Conservation (phyloP, 148 eudicot genomes). For the Diospyros lotus region DNA sequence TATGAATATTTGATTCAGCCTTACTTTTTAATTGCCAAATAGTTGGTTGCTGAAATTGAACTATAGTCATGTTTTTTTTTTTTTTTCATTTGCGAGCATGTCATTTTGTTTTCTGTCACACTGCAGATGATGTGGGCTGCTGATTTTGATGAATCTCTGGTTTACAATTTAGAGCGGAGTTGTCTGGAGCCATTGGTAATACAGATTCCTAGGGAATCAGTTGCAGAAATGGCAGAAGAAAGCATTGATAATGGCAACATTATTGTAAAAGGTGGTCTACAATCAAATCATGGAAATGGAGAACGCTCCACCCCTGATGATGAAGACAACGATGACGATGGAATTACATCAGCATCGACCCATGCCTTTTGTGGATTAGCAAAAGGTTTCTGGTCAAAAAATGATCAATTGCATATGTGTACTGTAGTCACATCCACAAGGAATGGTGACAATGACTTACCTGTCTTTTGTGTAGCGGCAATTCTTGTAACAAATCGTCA, state of each 20-base stretch:
- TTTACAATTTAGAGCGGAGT: conserved; percentile 54
- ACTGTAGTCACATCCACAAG: conserved; percentile 40
- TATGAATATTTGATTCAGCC: background rate
- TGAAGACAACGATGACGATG: conserved; percentile 22
- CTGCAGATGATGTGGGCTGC: conserved; percentile 99
- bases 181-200: conserved; percentile 73
- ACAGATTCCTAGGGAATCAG: conserved; percentile 55
- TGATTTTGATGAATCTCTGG: conserved; percentile 79
- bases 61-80: background rate
- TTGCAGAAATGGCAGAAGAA: conserved; percentile 49
- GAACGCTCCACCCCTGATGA: conserved; percentile 41
- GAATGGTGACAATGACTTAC: conserved; percentile 74
- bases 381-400: conserved; percentile 74
- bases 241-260: conserved; percentile 30
- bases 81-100: background rate
- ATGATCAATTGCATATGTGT: conserved; percentile 46
- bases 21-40: background rate
- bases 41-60: background rate
- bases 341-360: conserved; percentile 42
- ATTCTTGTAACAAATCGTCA: conserved; percentile 79
- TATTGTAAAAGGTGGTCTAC: conserved; percentile 41
- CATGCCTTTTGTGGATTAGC: conserved; percentile 88
- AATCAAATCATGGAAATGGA: conserved; percentile 34
- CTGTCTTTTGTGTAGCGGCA: conserved; percentile 92
- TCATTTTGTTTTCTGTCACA: conserved; percentile 7